Evolutionary conservation across 371 early-diverging fungal genomes (phyloP), one percentile per base, ranked within the genome.

Genomic region (Mucor indicus): DNA sequence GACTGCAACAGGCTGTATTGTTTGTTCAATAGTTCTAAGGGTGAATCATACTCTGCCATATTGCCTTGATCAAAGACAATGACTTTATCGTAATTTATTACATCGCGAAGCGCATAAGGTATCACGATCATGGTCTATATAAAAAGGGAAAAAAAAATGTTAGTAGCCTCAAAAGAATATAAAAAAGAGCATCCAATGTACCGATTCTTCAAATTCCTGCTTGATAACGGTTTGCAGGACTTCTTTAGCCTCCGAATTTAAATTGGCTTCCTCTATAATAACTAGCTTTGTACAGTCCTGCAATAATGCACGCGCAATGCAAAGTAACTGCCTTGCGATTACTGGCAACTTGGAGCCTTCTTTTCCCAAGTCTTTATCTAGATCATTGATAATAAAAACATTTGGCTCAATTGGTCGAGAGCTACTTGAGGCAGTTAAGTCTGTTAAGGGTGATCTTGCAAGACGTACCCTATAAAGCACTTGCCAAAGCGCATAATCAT

Each of bases 401-500:
- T 27, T 27, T n/a, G n/a, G n/a, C n/a, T n/a, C n/a, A n/a, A n/a
- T n/a, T n/a, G n/a, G n/a, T n/a, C n/a, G n/a, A n/a, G n/a, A n/a
- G n/a, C n/a, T 25, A 2, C 66, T 73, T 58, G 47, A 60, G 53
- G 58, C 33, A 80, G 69, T 25, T 55, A 62, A 23, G 19, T 48
- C 41, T 1, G 51, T 38, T 11, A 25, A 43, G 8, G 50, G 35
- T 17, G 57, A 33, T 31, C 63, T 70, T 17, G 79, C 77, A 17
- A 95, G 54, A 33, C 76, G 72, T 4, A 84, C 85, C 5, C 79
- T 72, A 37, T 80, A 75, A n/a, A 94, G 72, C 1, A 87, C 90
- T 17, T 72, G 71, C 95, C 94, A 95, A 15, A 96, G 67, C 19
- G 85, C 86, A 27, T 78, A 82, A 41, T 94, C 95, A 4, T 84